These are phyloP conservation scores for Lyophyllum decastes DNA, from an alignment of 768 basidiomycete species.

Conservation along the genomic window DNA sequence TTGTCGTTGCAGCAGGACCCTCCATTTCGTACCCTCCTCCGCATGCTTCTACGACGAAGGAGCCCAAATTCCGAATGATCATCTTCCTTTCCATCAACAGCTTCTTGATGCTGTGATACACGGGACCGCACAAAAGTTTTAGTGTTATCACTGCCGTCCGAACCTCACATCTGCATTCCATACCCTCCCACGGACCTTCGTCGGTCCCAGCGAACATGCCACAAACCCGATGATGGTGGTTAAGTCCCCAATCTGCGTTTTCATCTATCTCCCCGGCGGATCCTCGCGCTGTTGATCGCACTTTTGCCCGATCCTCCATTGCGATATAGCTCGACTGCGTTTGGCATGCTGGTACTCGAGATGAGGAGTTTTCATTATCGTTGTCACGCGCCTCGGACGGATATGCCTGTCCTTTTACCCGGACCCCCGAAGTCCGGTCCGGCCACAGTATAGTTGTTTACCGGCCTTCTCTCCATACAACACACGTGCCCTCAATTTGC, in stretches of 20 bases:
- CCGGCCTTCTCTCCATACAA: not conserved
- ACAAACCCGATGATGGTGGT: not conserved
- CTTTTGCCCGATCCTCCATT: not conserved
- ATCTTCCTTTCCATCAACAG: not conserved
- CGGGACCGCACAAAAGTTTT: not conserved
- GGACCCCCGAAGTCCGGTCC: not conserved
- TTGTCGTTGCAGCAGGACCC: not conserved
- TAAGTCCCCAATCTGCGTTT: not conserved
- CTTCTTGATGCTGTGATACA: not conserved
- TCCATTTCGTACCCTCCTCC: not conserved
- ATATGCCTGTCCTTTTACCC: not conserved
- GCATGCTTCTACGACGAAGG: not conserved
- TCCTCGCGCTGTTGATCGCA: not conserved
- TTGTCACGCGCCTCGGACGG: not conserved
- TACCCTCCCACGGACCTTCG: not conserved
- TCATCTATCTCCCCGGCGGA: not conserved
- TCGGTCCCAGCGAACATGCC: not conserved
- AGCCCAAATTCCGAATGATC: not conserved
- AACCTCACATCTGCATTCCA: not conserved
- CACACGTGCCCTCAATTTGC: not conserved
- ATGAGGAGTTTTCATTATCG: not conserved
- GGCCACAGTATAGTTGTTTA: not conserved
- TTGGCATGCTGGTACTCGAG: conserved; percentile 1
- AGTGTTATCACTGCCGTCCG: not conserved
- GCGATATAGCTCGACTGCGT: not conserved